Evolutionary conservation across 441 rosid species (phyloP).

Genomic region (Gossypium schwendimanii): DNA sequence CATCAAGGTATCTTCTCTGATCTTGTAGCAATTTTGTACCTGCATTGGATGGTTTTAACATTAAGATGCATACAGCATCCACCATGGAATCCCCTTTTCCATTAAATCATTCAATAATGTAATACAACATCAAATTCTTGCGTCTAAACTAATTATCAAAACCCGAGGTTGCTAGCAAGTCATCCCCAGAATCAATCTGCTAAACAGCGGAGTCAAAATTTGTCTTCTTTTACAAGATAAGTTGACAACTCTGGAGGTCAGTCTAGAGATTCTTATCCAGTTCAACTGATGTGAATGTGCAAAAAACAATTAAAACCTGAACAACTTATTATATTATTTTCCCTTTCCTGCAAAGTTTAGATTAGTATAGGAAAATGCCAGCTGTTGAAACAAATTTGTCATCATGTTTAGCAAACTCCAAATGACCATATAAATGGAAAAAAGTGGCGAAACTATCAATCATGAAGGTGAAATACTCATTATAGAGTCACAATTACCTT

Average conservation of each 20-base stretch:
- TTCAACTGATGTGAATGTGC: background rate
- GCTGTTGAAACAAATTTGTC: background rate
- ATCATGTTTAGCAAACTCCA: background rate
- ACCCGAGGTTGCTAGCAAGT: background rate
- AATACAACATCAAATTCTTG: background rate
- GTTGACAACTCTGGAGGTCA: background rate
- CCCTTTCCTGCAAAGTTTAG: background rate
- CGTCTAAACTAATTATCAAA: background rate
- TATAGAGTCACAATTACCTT: conserved; percentile 35
- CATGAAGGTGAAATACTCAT: background rate
- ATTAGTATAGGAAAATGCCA: background rate
- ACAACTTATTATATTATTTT: background rate
- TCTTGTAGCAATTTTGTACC: conserved; percentile 62
- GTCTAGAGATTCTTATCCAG: background rate
- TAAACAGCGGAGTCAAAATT: background rate
- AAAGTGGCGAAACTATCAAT: background rate
- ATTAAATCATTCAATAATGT: background rate
- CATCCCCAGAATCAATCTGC: background rate
- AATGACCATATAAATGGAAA: background rate
- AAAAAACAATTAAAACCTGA: background rate
- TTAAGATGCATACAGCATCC: background rate
- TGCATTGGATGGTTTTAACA: conserved; percentile 21
- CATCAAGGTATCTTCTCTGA: conserved; percentile 26
- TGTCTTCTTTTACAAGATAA: background rate
- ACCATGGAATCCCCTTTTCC: background rate